Base-by-base conservation (phyloP, 805 yeast species). In the Ogataea siamensis region DNA sequence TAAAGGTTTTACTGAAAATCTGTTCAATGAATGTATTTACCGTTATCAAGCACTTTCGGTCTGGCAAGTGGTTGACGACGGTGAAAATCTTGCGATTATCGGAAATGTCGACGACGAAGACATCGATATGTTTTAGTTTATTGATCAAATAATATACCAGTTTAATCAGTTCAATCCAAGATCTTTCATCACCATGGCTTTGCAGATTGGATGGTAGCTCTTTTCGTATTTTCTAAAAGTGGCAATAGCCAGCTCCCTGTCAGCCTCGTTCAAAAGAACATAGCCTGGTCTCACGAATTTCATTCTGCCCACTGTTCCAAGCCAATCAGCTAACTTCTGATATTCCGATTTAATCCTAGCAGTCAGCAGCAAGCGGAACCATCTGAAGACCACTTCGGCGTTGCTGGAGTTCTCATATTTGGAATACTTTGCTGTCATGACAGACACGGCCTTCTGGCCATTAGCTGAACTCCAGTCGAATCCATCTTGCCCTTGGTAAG, bases 261-360 rank as follows among this genome's bases (percentile, higher is more conserved):
- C 83, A 16, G 81, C 91, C 5, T 63, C 54, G 54, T 77, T 74
- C 45, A 88, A 68, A 43, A 80, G 64, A 30, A 77, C 71, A 63
- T 78, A 87, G 4, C 93, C 87, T 20, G 96, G 95, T 61, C 96
- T 75, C 17, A 86, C 95, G 56, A 81, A 88, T 66, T 88, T 88
- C 96, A 88, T 88, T 68, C 96, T 76, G 14, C 96, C 96, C 15
- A 88, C 93, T 2, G 89, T 80, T 9, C 91, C 94, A 39, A 88
- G 71, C 95, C 95, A 88, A 37, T 77, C 76, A 3, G 94, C 87
- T 31, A 88, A 65, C 29, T 62, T 64, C 40, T 62, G 64, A 57
- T 81, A 74, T 35, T 67, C 65, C 22, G 67, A 60, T 9, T 55
- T 45, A 39, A 76, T 64, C 19, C 69, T 64, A 20, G 82, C 83